Conservation (phyloP, 768 basidiomycete genomes). For the Solioccasus polychromus region DNA sequence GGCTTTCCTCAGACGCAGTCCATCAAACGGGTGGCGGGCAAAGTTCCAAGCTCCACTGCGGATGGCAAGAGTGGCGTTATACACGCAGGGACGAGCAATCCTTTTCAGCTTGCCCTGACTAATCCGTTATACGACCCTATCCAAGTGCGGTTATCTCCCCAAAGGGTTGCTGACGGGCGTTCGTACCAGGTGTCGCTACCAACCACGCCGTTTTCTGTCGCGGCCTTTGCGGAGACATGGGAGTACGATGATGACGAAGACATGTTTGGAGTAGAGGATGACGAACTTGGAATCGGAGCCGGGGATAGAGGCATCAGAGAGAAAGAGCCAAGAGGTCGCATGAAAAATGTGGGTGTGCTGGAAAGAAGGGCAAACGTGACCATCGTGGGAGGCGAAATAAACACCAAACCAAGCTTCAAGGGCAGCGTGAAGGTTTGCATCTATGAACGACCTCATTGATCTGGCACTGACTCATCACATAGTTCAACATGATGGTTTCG, state of each 20-base stretch:
- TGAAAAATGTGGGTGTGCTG: slow-evolving; percentile 72
- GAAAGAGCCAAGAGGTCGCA: slow-evolving; percentile 45
- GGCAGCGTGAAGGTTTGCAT: slow-evolving; percentile 74
- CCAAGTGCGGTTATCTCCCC: slow-evolving; percentile 81
- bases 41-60: slow-evolving; percentile 32
- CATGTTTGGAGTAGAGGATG: slow-evolving; percentile 60
- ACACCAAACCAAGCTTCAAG: slow-evolving; percentile 73
- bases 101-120: slow-evolving; percentile 86
- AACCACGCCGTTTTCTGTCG: slow-evolving; percentile 72
- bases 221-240: slow-evolving; percentile 95
- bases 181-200: slow-evolving; percentile 78
- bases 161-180: slow-evolving; percentile 46
- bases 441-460: neutral
- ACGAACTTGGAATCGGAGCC: slow-evolving; percentile 32
- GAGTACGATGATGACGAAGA: slow-evolving; percentile 94
- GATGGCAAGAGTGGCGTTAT: slow-evolving; percentile 45
- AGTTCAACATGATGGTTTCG: slow-evolving; percentile 94
- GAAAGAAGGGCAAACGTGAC: slow-evolving; percentile 91
- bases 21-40: slow-evolving; percentile 36
- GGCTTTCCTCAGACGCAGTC: slow-evolving; percentile 56
- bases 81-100: slow-evolving; percentile 74
- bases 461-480: slow-evolving; percentile 8
- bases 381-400: slow-evolving; percentile 84
- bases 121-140: slow-evolving; percentile 98
- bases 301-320: slow-evolving; percentile 40